Evolutionary conservation across 768 basidiomycete species (phyloP).

Genomic region (Hemileccinum rubropunctum): DNA sequence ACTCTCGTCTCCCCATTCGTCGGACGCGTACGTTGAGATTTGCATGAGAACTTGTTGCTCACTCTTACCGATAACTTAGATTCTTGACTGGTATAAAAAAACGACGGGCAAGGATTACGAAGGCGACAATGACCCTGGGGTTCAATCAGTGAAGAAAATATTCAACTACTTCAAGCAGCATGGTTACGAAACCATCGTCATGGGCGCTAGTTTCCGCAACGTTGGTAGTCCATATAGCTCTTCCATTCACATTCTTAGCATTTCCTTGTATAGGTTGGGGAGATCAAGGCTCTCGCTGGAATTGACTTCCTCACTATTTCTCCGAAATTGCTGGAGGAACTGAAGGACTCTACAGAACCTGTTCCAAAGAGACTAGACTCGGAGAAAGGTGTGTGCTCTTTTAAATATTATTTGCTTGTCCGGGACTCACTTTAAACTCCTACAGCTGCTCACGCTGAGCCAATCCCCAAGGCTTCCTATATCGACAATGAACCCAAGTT

Average conservation of each 20-base stretch:
- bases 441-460: conserved; percentile 55
- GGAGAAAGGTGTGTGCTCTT: conserved; percentile 43
- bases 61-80: conserved; percentile 42
- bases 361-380: conserved; percentile 85
- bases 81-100: conserved; percentile 99
- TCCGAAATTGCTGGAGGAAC: conserved; percentile 82
- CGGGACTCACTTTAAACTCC: not conserved
- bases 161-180: conserved; percentile 99
- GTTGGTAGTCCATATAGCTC: conserved; percentile 42
- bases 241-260: not conserved
- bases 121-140: conserved; percentile 92
- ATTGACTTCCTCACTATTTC: conserved; percentile 96
- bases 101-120: conserved; percentile 77
- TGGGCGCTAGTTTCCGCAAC: conserved; percentile 99
- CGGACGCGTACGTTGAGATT: conserved; percentile 66
- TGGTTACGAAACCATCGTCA: conserved; percentile 95
- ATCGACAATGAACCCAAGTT: conserved; percentile 91
- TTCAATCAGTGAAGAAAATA: conserved; percentile 90
- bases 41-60: conserved; percentile 29
- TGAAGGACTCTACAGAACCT: conserved; percentile 65
- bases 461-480: conserved; percentile 75
- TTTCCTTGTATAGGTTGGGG: conserved; percentile 54
- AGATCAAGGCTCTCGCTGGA: conserved; percentile 92
- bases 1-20: conserved; percentile 98
- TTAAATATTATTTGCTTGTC: too few species aligned